Evolutionary conservation across 2,329 filamentous ascomycete genomes (phyloP), one percentile per base, ranked within the genome.

Genomic region (Tympanopsis confertula): DNA sequence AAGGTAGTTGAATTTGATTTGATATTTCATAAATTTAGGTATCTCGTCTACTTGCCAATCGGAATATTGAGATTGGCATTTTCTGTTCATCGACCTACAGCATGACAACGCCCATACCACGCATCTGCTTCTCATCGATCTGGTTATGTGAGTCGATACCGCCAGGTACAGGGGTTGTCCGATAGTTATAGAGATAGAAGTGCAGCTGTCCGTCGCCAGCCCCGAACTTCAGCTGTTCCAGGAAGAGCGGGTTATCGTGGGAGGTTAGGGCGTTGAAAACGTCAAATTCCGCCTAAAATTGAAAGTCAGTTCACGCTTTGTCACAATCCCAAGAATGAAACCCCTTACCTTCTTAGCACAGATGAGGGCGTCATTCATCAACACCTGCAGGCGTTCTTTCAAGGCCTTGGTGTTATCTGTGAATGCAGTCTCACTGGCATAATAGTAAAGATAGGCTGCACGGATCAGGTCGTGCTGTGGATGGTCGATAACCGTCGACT

Each of bases 361-460:
- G 48, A 95, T 84, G 39, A 98, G 68, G 1, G 85, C 84, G 56
- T 98, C 91, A 48, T 82, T 77, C 41, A 94, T 73, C 44, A 98
- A 68, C 33, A 69, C 63, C 56, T 93, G 88, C 44, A 98, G 71
- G 19, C 89, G 78, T n/a, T 69, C 64, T 63, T 88, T 88, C 47
- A 93, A 69, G 20, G 75, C 74, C 13, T 58, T 39, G 47, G 65
- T 69, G 49, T 76, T 62, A 5, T 65, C 51, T 3, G 61, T 54
- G 45, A 95, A 82, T 10, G 80, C 89, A 4, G 74, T 66, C 51
- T 94, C 86, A 5, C 82, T 83, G 40, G 85, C 91, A 56, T 98
- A 98, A 69, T 98, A 98, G 66, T 89, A 98, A 39, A 96, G 74
- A 61, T 98, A 98, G 20, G 91, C 91, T 3, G 89, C 91, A 46